Evolutionary conservation across 805 yeast genomes (phyloP).

Genomic region (Saturnispora mendoncae): DNA sequence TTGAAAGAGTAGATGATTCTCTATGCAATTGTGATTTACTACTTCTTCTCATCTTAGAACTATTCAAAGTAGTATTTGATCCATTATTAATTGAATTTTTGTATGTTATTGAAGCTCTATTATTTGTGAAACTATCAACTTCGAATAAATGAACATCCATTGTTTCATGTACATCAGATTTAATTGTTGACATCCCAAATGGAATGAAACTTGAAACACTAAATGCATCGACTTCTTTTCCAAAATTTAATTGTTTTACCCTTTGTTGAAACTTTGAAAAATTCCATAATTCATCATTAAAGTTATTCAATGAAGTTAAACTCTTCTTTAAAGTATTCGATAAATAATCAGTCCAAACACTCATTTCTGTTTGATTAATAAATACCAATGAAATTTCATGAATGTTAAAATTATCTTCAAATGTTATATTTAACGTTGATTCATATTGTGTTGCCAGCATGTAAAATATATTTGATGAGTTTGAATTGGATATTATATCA

Average conservation of each 20-base stretch:
- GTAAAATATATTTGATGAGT: conserved; percentile 22
- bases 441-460: conserved; percentile 26
- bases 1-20: not conserved
- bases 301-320: conserved; percentile 9
- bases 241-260: conserved; percentile 10
- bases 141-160: conserved; percentile 1
- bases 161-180: not conserved
- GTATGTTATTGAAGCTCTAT: not conserved
- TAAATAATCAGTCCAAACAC: conserved; percentile 33
- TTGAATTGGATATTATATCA: conserved; percentile 6
- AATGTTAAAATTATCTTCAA: conserved; percentile 34
- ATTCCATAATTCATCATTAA: conserved; percentile 13
- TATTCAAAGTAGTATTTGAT: no score
- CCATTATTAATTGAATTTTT: not conserved
- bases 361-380: conserved; percentile 27
- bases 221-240: conserved; percentile 10
- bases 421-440: conserved; percentile 34
- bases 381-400: conserved; percentile 38
- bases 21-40: not conserved
- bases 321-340: conserved; percentile 5
- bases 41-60: no score
- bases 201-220: conserved; percentile 9
- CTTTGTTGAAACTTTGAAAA: conserved; percentile 19
- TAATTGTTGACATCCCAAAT: not conserved
- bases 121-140: conserved; percentile 1